A percentile compares a stretch with the other conserved stretches of the same genome.
These are phyloP conservation scores for Fusarium staphyleae DNA, from an alignment of 2,329 filamentous ascomycete genomes.

Conservation along the genomic window DNA sequence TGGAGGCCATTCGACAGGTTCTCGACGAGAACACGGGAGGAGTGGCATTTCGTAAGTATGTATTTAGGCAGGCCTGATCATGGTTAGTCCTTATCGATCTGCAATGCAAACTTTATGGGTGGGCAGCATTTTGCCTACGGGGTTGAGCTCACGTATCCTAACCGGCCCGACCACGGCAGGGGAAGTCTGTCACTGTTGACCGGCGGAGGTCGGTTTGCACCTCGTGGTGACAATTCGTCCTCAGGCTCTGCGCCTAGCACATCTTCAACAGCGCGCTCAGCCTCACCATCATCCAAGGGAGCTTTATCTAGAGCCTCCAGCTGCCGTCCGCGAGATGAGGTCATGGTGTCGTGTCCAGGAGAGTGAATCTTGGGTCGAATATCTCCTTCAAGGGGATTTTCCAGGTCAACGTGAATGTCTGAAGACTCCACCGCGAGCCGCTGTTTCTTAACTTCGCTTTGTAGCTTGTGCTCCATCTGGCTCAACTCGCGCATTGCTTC, in stretches of 20 bases:
- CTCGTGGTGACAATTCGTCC: constrained; percentile 45
- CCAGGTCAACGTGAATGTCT: constrained; percentile 32
- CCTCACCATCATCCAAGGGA: constrained; percentile 34
- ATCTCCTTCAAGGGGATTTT: background rate
- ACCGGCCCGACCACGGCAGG: constrained; percentile 85
- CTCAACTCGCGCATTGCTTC: constrained; percentile 54
- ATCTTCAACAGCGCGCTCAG: constrained; percentile 34
- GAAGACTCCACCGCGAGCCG: constrained; percentile 56
- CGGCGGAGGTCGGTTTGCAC: constrained; percentile 68
- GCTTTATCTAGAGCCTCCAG: constrained; percentile 24
- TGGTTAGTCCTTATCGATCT: constrained; percentile 7
- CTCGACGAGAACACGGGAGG: constrained; percentile 89
- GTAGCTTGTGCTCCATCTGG: constrained; percentile 58
- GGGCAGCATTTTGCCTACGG: constrained; percentile 5
- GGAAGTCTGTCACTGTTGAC: constrained; percentile 86
- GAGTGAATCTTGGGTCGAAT: constrained; percentile 15
- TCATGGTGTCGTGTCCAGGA: constrained; percentile 2
- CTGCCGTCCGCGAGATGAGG: constrained; percentile 9
- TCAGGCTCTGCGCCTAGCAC: constrained; percentile 27
- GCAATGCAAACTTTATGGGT: constrained; percentile 10
- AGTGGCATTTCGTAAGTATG: constrained; percentile 82
- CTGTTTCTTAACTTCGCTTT: constrained; percentile 53
- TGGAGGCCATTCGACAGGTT: constrained; percentile 89
- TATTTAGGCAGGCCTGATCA: constrained; percentile 82
- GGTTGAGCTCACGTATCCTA: constrained; percentile 76